Conservation (phyloP, 441 rosid genomes). For the Adansonia rubrostipa region DNA sequence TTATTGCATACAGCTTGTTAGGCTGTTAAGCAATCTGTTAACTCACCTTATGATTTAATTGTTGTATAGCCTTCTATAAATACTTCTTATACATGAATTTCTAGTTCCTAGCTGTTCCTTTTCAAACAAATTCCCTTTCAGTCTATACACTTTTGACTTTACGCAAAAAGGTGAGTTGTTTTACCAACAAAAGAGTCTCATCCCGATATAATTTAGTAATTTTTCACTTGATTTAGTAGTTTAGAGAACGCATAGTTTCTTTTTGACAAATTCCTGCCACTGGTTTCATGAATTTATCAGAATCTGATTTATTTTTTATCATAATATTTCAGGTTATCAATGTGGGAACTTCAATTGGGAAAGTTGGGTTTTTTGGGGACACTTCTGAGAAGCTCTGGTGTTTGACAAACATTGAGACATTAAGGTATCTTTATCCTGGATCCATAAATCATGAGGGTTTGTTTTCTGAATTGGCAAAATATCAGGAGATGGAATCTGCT, state of each 20-base stretch:
- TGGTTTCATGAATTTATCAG: background rate
- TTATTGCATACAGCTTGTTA: constrained; percentile 1
- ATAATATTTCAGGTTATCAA: constrained; percentile 71
- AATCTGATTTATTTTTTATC: constrained; percentile 12
- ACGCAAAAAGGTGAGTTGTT: background rate
- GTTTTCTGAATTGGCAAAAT: background rate
- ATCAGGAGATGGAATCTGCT: background rate
- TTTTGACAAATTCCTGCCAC: constrained; percentile 3
- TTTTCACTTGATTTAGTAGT: background rate
- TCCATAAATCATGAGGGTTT: background rate
- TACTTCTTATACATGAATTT: background rate
- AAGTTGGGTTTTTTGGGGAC: constrained; percentile 82
- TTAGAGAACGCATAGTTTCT: background rate
- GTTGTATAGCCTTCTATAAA: constrained; percentile 7
- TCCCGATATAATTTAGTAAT: background rate
- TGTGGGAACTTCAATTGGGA: constrained; percentile 86
- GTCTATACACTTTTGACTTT: background rate
- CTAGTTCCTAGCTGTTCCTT: background rate
- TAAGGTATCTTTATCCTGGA: constrained; percentile 55
- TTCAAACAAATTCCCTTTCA: background rate
- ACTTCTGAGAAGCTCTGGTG: constrained; percentile 78
- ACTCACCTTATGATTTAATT: background rate
- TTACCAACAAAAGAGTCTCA: background rate
- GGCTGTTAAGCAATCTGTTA: background rate
- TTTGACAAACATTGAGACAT: constrained; percentile 88